Conservation (phyloP, 129 eudicot genomes). For the Erigeron canadensis region DNA sequence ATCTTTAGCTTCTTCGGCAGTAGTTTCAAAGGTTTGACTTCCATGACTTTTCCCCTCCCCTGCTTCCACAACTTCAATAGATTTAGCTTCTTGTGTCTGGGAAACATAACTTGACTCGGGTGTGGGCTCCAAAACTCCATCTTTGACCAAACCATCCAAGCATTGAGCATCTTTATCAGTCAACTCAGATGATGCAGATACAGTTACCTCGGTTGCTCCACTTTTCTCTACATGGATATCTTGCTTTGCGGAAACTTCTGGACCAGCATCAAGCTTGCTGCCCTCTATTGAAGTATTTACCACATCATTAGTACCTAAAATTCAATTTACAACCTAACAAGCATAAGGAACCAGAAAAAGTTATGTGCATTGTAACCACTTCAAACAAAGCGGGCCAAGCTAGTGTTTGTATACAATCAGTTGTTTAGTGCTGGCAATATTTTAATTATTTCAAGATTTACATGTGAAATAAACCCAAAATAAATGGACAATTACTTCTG, state of each 20-base stretch:
- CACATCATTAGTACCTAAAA: slow-evolving; percentile 29
- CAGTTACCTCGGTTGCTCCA: slow-evolving; percentile 15
- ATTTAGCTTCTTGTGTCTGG: slow-evolving; percentile 21
- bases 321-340: background rate
- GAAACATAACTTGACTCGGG: slow-evolving; percentile 12
- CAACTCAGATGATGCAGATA: slow-evolving; percentile 20
- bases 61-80: slow-evolving; percentile 15
- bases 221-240: slow-evolving; percentile 25
- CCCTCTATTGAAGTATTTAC: slow-evolving; percentile 25
- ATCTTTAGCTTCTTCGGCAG: slow-evolving; percentile 24
- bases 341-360: slow-evolving; percentile 11
- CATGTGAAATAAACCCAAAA: background rate
- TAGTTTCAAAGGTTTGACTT: slow-evolving; percentile 18
- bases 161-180: slow-evolving; percentile 1
- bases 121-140: slow-evolving; percentile 20
- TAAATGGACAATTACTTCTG: background rate
- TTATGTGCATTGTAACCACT: background rate
- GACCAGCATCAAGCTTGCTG: slow-evolving; percentile 6
- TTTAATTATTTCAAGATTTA: background rate
- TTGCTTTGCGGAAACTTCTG: slow-evolving; percentile 8
- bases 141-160: slow-evolving; percentile 18
- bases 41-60: slow-evolving; percentile 21
- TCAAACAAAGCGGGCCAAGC: background rate
- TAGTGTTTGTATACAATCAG: background rate
- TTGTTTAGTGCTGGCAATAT: background rate